Conservation (phyloP, 257 asterid genomes). For the Ilex aquifolium region DNA sequence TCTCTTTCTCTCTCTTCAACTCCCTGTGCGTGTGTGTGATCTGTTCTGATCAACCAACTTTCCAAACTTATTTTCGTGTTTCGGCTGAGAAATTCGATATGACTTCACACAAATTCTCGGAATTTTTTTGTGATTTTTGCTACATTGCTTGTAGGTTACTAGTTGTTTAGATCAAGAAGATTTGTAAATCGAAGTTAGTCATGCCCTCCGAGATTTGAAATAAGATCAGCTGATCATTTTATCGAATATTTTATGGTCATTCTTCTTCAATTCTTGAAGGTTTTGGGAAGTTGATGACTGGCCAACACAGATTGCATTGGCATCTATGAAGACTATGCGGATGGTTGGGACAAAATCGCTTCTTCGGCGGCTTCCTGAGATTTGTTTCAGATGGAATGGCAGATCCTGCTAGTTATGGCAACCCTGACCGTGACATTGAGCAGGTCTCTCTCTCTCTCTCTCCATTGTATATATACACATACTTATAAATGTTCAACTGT, state of each 20-base stretch:
- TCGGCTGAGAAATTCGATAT: conserved; percentile 14
- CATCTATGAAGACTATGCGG: conserved; percentile 60
- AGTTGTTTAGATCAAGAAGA: neutral
- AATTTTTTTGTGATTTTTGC: neutral
- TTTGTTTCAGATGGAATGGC: conserved; percentile 99
- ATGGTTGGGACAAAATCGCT: conserved; percentile 46
- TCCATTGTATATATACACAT: too few relatives aligned
- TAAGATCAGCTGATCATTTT: neutral
- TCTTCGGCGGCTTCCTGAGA: conserved; percentile 44
- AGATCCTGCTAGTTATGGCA: conserved; percentile 85
- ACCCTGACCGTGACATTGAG: conserved; percentile 70
- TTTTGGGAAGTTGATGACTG: conserved; percentile 50
- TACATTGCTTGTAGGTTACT: neutral
- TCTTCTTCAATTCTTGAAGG: neutral
- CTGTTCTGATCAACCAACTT: conserved; percentile 20
- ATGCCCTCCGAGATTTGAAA: neutral
- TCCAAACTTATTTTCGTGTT: conserved; percentile 17
- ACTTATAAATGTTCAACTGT: too few relatives aligned
- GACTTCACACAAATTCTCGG: conserved; percentile 17
- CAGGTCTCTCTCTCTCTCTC: conserved; percentile 34
- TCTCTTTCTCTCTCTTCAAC: conserved; percentile 11
- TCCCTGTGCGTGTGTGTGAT: conserved; percentile 8
- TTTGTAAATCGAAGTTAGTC: neutral
- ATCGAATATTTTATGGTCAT: conserved; percentile 8
- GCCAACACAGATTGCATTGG: conserved; percentile 38